Percentiles rank a stretch among this genome's conserved stretches.
These are phyloP conservation scores for Nyssa sinensis DNA, from an alignment of 148 eudicot species.

Conservation along the genomic window DNA sequence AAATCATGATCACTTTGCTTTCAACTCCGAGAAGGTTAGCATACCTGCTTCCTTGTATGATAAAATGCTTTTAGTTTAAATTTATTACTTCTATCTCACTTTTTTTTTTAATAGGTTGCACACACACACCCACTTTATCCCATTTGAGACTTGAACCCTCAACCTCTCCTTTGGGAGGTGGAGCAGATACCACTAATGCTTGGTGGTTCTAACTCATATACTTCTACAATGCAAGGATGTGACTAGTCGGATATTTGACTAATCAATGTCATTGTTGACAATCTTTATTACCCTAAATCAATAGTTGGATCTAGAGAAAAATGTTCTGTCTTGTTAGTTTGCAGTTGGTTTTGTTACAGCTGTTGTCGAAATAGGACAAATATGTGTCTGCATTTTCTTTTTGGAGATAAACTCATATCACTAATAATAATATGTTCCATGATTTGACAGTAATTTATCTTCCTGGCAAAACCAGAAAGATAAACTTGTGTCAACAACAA, in stretches of 20 bases:
- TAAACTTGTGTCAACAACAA: neutral
- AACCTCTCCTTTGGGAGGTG: no score
- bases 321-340: neutral
- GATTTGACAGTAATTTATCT: no score
- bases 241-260: neutral
- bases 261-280: neutral
- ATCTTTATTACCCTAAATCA: neutral
- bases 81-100: neutral
- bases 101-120: neutral
- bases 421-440: no score
- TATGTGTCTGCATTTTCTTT: neutral
- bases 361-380: neutral
- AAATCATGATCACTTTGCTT: constrained; percentile 50
- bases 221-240: constrained; percentile 7
- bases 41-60: neutral
- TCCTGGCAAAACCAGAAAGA: no score
- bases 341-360: neutral
- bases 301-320: neutral
- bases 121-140: no score
- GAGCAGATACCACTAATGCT: no score
- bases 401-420: neutral
- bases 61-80: neutral
- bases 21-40: constrained; percentile 62
- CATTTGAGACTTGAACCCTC: no score
- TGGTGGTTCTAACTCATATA: no score